These are phyloP conservation scores for Mycena pura DNA, from an alignment of 768 basidiomycete genomes.

Conservation along the genomic window DNA sequence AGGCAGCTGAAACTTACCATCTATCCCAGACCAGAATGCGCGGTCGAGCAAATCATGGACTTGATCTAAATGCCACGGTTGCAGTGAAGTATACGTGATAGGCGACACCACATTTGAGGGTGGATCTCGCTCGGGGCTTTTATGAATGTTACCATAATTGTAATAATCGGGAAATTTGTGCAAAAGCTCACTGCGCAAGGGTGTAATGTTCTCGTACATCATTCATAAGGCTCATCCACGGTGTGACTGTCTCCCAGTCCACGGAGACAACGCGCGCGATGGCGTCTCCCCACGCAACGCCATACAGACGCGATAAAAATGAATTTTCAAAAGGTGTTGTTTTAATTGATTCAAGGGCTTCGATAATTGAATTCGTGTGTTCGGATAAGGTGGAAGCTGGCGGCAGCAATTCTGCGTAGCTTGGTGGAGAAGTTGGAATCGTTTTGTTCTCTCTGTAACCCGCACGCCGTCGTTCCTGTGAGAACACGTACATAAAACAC, in stretches of 20 bases:
- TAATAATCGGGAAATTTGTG: background rate
- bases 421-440: constrained; percentile 28
- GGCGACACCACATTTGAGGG: constrained; percentile 52
- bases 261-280: constrained; percentile 55
- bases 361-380: constrained; percentile 44
- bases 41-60: constrained; percentile 73
- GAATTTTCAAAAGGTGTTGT: constrained; percentile 72
- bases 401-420: constrained; percentile 44
- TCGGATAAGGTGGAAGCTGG: constrained; percentile 34
- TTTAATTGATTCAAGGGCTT: constrained; percentile 60
- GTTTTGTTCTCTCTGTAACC: constrained; percentile 26
- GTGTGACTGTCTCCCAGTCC: constrained; percentile 75
- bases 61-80: constrained; percentile 65
- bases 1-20: constrained; percentile 52
- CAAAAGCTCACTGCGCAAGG: constrained; percentile 60
- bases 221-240: constrained; percentile 79
- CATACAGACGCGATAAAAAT: constrained; percentile 70
- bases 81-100: constrained; percentile 69
- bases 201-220: constrained; percentile 73
- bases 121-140: constrained; percentile 62
- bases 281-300: constrained; percentile 38
- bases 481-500: background rate
- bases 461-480: constrained; percentile 41
- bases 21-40: constrained; percentile 80
- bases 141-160: constrained; percentile 1